Base-by-base conservation (phyloP, 306 rosid genomes). In the Casuarina glauca region DNA sequence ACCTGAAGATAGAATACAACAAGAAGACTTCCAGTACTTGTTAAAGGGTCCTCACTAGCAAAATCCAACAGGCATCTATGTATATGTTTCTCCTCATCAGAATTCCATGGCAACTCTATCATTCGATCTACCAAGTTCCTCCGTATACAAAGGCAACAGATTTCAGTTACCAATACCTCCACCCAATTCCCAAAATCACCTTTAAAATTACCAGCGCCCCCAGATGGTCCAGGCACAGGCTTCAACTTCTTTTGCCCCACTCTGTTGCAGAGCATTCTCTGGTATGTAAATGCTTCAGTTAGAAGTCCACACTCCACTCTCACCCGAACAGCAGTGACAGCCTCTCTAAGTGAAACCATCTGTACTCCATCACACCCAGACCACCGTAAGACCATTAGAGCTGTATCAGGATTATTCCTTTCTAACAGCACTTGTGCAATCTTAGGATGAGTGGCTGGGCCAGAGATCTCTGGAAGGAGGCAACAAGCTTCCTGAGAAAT, bases 1-100 rank as follows among this genome's bases (percentile, higher is more conserved):
- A 96, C 99, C 97, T 96, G 99, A 82, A 96, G 87, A 87, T 93
- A 96, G 84, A 83, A 96, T 52, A 96, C 94, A 51, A 90, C 93
- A 74, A 96, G 98, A 71, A 96, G 96, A 80, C 89, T 91, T 84
- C 99, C 99, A 43, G 90, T 78, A 54, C 84, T 82, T 82, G 93
- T 87, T 75, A 80, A 79, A 58, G 96, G 93, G 73, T 93, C 87
- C 76, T 79, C 93, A 70, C 46, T 74, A 71, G 99, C 87, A 82
- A 80, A 93, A 79, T 93, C 99, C 74, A 96, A 78, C 51, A 93
- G 87, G 85, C 96, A 86, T 82, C 87, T 96, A 73, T 90, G 97
- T 74, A 96, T 86, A 82, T 89, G 87, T 72, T 87, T 93, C 86
- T 96, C 99, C 90, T 96, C 98, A 48, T 89, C 93, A 73, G 91